Conservation (phyloP, 805 yeast species). For the Starmerella sp. region DNA sequence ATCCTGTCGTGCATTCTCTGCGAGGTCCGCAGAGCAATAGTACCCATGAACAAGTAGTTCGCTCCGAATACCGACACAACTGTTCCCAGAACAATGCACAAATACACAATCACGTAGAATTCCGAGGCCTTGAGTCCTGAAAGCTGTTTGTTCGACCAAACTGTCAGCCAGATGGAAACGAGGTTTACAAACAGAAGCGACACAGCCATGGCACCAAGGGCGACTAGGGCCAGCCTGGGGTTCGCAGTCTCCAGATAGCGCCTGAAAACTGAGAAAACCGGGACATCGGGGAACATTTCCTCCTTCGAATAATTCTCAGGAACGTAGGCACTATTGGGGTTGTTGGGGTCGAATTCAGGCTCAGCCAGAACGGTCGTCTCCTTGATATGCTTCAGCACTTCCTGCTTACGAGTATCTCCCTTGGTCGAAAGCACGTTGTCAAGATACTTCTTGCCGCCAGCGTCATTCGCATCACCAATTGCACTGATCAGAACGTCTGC, state of each 20-base stretch:
- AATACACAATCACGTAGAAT: slow-evolving; percentile 17
- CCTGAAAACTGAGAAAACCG: slow-evolving; percentile 10
- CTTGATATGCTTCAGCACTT: neutral
- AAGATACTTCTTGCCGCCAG: slow-evolving; percentile 52
- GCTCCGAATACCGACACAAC: slow-evolving; percentile 8
- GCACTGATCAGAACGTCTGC: neutral
- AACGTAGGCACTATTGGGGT: neutral
- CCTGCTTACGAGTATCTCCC: slow-evolving; percentile 15
- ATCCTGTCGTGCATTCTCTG: slow-evolving; percentile 45
- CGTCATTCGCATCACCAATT: neutral
- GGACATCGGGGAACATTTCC: slow-evolving; percentile 36
- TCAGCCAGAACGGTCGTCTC: neutral
- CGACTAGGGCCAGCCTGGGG: neutral
- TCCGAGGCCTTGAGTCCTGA: slow-evolving; percentile 16
- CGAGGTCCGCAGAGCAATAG: slow-evolving; percentile 12
- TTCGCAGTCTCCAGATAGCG: slow-evolving; percentile 15
- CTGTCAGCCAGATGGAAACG: slow-evolving; percentile 19
- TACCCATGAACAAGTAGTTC: slow-evolving; percentile 14
- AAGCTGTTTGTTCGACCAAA: slow-evolving; percentile 20
- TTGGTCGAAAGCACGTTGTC: slow-evolving; percentile 16
- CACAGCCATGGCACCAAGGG: slow-evolving; percentile 2
- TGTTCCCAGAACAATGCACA: slow-evolving; percentile 7
- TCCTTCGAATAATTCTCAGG: slow-evolving; percentile 18
- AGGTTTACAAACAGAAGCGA: slow-evolving; percentile 10
- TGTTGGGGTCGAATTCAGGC: neutral